Evolutionary conservation across 1,139 yeast species (phyloP).

Genomic region (Diutina scorzettiae): DNA sequence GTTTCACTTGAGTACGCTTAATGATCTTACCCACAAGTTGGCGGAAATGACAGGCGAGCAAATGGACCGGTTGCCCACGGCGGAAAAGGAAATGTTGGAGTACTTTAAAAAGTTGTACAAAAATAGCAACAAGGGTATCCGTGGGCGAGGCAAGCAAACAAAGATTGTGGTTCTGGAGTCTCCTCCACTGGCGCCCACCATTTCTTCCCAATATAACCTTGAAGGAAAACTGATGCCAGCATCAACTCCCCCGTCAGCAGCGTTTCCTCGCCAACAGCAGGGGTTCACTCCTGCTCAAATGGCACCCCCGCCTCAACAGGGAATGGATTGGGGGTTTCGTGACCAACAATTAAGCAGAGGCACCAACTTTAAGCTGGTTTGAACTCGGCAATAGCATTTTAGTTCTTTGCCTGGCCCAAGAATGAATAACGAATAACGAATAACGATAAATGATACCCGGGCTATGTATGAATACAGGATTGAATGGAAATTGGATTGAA

Average conservation of each 20-base stretch:
- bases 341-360: conserved; percentile 4
- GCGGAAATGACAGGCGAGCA: conserved; percentile 41
- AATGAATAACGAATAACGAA: not conserved
- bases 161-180: not conserved
- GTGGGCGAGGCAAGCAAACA: conserved; percentile 59
- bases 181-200: not conserved
- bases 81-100: conserved; percentile 56
- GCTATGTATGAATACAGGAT: not conserved
- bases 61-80: conserved; percentile 40
- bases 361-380: conserved; percentile 4
- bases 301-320: not conserved
- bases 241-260: not conserved
- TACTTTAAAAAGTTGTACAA: conserved; percentile 76
- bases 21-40: conserved; percentile 47
- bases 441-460: not conserved
- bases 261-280: conserved; percentile 3
- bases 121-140: conserved; percentile 80
- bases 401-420: not conserved
- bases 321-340: not conserved
- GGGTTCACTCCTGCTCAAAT: not conserved
- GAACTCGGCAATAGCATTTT: not conserved
- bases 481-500: not conserved
- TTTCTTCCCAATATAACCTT: not conserved
- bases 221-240: not conserved
- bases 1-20: conserved; percentile 66